phyloP scores from a whole-genome alignment of 139 green algal species.

The Microglena sp. region DNA sequence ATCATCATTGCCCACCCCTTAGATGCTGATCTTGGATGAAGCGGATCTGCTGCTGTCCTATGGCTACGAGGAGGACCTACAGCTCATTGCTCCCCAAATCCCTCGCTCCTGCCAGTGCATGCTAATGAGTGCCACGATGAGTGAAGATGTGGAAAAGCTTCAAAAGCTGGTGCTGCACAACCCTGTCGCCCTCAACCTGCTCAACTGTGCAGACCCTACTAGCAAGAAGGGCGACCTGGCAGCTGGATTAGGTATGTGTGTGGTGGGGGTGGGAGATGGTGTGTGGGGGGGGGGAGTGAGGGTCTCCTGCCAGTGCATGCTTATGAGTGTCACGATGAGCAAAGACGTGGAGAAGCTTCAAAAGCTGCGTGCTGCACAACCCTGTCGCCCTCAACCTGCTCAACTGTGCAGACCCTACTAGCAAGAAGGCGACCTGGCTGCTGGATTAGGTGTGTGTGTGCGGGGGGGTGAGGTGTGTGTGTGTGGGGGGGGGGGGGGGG shows the following conservation, averaged over 20 bases:
- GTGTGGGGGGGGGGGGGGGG: no score
- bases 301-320: not conserved
- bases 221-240: not conserved
- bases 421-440: no score
- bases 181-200: constrained; percentile 70
- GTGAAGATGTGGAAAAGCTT: constrained; percentile 63
- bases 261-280: no score
- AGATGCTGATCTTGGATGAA: constrained; percentile 86
- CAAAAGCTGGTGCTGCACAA: constrained; percentile 84
- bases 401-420: no score
- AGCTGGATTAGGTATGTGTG: no score
- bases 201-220: no score
- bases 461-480: no score
- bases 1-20: constrained; percentile 22
- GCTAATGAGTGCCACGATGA: constrained; percentile 84
- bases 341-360: constrained; percentile 66
- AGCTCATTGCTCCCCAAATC: constrained; percentile 49
- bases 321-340: constrained; percentile 75
- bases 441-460: no score
- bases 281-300: not conserved
- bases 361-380: constrained; percentile 85
- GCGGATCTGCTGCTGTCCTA: constrained; percentile 90
- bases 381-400: constrained; percentile 72
- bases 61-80: constrained; percentile 59
- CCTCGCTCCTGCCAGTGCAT: constrained; percentile 81